Percentiles rank a stretch among this genome's conserved stretches.
phyloP scores from a whole-genome alignment of 257 asterid genomes.

The Nicotiana tabacum region DNA sequence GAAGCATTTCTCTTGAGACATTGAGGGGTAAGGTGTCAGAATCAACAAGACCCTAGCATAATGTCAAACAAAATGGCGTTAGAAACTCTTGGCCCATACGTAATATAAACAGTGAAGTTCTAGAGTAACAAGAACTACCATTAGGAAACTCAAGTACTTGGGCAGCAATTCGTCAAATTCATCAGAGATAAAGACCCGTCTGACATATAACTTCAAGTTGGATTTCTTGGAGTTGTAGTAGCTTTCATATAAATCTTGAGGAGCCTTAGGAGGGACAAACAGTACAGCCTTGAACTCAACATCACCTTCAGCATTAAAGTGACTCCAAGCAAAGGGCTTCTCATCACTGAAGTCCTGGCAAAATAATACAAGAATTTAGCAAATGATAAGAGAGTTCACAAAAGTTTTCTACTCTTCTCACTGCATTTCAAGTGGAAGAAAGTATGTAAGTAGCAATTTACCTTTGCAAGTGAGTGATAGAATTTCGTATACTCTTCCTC shows the following conservation, averaged over 20 bases:
- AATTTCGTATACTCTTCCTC: slow-evolving; percentile 81
- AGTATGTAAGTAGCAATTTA: slow-evolving; percentile 2
- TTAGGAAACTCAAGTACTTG: slow-evolving; percentile 80
- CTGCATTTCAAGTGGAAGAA: too few relatives aligned
- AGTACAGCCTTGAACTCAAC: slow-evolving; percentile 89
- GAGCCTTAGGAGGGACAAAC: slow-evolving; percentile 93
- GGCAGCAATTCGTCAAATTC: slow-evolving; percentile 93
- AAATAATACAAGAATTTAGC: slow-evolving; percentile 7
- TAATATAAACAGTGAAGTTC: background rate
- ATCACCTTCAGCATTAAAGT: slow-evolving; percentile 93
- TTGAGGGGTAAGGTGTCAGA: slow-evolving; percentile 94
- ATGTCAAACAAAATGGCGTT: background rate
- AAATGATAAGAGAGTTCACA: background rate
- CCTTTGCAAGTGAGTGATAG: slow-evolving; percentile 88
- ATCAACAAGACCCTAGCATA: slow-evolving; percentile 89
- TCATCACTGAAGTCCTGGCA: slow-evolving; percentile 77
- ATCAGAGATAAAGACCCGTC: slow-evolving; percentile 89
- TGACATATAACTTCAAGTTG: slow-evolving; percentile 72
- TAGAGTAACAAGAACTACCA: slow-evolving; percentile 40
- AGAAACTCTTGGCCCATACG: background rate
- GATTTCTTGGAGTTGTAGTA: slow-evolving; percentile 78
- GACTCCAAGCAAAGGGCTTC: slow-evolving; percentile 87
- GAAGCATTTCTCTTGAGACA: slow-evolving; percentile 97
- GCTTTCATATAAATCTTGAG: slow-evolving; percentile 86
- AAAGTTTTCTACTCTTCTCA: background rate